These are phyloP conservation scores for Filobasidium uniguttulatum DNA, from an alignment of 1,284 basidiomycete species.

Conservation along the genomic window DNA sequence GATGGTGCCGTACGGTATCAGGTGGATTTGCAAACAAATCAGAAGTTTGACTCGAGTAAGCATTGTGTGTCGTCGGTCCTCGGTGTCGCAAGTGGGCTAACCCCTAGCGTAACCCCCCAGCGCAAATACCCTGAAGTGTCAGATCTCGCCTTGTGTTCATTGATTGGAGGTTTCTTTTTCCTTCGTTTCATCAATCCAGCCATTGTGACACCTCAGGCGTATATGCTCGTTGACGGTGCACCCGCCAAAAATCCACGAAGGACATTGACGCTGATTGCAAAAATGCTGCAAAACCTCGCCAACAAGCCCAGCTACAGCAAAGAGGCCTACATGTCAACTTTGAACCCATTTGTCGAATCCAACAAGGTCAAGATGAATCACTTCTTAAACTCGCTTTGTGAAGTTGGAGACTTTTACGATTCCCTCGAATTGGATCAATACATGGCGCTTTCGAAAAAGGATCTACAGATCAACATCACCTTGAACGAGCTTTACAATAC, in stretches of 20 bases:
- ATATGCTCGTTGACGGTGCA: constrained; percentile 95
- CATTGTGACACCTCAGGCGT: constrained; percentile 98
- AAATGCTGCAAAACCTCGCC: constrained; percentile 98
- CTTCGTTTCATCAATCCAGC: constrained; percentile 99
- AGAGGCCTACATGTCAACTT: constrained; percentile 94
- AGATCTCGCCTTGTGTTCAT: constrained; percentile 92
- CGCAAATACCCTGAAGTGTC: constrained; percentile 96
- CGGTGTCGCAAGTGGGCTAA: neutral
- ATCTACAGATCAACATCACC: constrained; percentile 96
- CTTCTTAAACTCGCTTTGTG: constrained; percentile 90
- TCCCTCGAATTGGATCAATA: constrained; percentile 99
- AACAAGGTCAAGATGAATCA: constrained; percentile 95
- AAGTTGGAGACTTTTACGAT: constrained; percentile 98
- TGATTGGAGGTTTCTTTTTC: constrained; percentile 99
- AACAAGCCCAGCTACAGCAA: constrained; percentile 98
- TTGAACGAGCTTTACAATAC: constrained; percentile 98
- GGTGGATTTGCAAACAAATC: constrained; percentile 99
- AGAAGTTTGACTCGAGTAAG: constrained; percentile 79
- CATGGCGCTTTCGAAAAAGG: constrained; percentile 98
- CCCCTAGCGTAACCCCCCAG: constrained; percentile 39
- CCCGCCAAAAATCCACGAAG: constrained; percentile 93
- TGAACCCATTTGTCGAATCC: constrained; percentile 96
- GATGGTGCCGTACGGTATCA: constrained; percentile 92
- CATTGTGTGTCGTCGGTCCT: neutral
- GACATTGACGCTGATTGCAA: constrained; percentile 96